Evolutionary conservation across 2,329 filamentous ascomycete genomes (phyloP).

Genomic region (Alternaria sp.): DNA sequence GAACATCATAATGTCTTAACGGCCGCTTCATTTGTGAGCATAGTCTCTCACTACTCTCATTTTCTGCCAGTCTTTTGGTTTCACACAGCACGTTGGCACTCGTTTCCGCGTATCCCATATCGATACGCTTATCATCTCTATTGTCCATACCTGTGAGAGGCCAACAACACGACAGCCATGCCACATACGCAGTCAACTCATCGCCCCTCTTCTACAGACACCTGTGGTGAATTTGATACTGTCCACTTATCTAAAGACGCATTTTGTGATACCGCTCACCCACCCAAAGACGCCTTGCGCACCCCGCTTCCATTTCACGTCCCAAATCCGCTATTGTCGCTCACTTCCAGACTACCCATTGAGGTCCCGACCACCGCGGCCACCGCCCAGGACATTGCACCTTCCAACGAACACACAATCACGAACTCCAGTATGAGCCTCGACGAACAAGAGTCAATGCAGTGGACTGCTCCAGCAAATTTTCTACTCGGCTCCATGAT

Average conservation of each 20-base stretch:
- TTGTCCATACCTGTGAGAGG: conserved; percentile 27
- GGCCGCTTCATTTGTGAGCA: conserved; percentile 44
- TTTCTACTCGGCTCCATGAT: conserved; percentile 19
- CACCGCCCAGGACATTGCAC: conserved; percentile 19
- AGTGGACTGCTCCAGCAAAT: conserved; percentile 33
- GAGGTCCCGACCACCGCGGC: conserved; percentile 26
- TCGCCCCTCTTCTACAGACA: conserved; percentile 31
- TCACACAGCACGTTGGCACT: conserved; percentile 44
- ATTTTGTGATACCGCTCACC: conserved; percentile 27
- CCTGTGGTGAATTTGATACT: conserved; percentile 27
- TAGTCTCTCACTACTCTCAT: conserved; percentile 27
- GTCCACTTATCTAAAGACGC: conserved; percentile 26
- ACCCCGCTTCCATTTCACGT: conserved; percentile 26
- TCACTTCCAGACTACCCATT: conserved; percentile 20
- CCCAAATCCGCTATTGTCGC: conserved; percentile 23
- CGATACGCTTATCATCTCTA: conserved; percentile 27
- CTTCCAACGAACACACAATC: conserved; percentile 10
- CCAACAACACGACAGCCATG: conserved; percentile 44
- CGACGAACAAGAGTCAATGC: conserved; percentile 26
- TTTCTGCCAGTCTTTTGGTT: conserved; percentile 37
- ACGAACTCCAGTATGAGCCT: conserved; percentile 25
- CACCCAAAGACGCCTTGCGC: conserved; percentile 30
- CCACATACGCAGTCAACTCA: conserved; percentile 41
- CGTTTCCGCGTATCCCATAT: conserved; percentile 25
- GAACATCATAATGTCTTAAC: conserved; percentile 43